Percentiles rank a stretch among this genome's conserved stretches.
Conservation (phyloP, 345 rosid species). For the Cochlearia excelsa region DNA sequence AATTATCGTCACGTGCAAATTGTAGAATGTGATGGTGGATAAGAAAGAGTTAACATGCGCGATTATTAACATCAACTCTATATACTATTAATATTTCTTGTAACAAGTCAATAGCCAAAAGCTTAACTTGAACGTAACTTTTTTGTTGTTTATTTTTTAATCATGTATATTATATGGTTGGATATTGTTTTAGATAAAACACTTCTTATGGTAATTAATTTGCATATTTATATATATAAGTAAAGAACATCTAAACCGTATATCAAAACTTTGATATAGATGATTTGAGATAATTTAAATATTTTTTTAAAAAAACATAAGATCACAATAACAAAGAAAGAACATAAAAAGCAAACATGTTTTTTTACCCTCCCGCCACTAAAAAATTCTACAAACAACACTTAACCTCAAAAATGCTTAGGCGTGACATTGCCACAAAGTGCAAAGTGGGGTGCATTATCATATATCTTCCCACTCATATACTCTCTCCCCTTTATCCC, state of each 20-base stretch:
- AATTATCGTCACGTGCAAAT: no score
- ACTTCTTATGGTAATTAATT: no score
- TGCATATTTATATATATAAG: no score
- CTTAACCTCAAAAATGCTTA: constrained; percentile 61
- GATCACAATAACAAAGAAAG: not conserved
- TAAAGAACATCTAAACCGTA: constrained; percentile 13
- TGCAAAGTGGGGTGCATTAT: constrained; percentile 87
- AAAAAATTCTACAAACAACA: constrained; percentile 43
- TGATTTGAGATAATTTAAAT: constrained; percentile 17
- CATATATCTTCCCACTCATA: constrained; percentile 52
- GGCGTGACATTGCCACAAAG: constrained; percentile 67
- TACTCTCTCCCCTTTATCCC: constrained; percentile 40
- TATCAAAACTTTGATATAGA: constrained; percentile 23
- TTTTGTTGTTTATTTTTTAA: no score
- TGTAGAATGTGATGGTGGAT: no score
- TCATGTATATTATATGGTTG: no score
- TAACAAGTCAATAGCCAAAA: no score
- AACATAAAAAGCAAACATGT: constrained; percentile 1
- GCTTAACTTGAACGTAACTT: no score
- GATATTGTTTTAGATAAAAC: no score
- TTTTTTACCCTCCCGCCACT: constrained; percentile 39
- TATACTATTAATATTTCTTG: no score
- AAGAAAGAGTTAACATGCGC: no score
- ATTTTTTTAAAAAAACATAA: not conserved
- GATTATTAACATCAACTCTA: no score